Evolutionary conservation across 495 filamentous ascomycete species (phyloP).

Genomic region (Recurvomyces mirabilis): DNA sequence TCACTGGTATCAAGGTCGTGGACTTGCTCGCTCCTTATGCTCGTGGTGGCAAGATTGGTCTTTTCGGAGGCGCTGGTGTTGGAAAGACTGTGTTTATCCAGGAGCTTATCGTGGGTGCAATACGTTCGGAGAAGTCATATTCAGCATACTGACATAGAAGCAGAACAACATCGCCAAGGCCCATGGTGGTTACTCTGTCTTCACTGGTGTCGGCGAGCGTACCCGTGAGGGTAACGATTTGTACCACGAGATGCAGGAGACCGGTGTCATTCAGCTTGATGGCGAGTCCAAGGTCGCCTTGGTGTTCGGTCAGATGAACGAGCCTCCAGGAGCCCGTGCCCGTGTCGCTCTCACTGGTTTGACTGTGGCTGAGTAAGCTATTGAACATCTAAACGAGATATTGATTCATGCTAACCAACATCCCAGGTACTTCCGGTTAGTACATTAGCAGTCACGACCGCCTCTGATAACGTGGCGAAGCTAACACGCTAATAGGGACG

Average conservation of each 20-base stretch:
- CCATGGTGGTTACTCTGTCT: conserved; percentile 99
- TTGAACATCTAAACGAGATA: too few relatives aligned
- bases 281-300: conserved; percentile 99
- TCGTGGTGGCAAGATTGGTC: conserved; percentile 99
- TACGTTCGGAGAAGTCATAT: too few relatives aligned
- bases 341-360: conserved; percentile 96
- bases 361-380: too few relatives aligned
- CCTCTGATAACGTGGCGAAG: too few relatives aligned
- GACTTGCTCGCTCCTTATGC: conserved; percentile 96
- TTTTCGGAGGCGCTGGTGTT: conserved; percentile 99
- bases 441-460: too few relatives aligned
- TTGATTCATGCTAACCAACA: too few relatives aligned
- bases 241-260: conserved; percentile 99
- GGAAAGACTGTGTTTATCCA: conserved; percentile 99
- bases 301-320: conserved; percentile 99
- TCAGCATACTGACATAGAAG: too few relatives aligned
- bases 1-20: conserved; percentile 99
- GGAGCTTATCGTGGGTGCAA: conserved; percentile 81
- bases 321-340: conserved; percentile 97
- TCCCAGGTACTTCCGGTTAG: too few relatives aligned
- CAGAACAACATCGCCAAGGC: conserved; percentile 99
- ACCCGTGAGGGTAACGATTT: conserved; percentile 99
- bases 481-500: conserved; percentile 40
- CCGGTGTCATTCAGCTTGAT: conserved; percentile 96
- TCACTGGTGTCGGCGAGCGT: conserved; percentile 99